phyloP scores from a whole-genome alignment of 2,329 filamentous ascomycete species.

The Ciborinia camelliae region DNA sequence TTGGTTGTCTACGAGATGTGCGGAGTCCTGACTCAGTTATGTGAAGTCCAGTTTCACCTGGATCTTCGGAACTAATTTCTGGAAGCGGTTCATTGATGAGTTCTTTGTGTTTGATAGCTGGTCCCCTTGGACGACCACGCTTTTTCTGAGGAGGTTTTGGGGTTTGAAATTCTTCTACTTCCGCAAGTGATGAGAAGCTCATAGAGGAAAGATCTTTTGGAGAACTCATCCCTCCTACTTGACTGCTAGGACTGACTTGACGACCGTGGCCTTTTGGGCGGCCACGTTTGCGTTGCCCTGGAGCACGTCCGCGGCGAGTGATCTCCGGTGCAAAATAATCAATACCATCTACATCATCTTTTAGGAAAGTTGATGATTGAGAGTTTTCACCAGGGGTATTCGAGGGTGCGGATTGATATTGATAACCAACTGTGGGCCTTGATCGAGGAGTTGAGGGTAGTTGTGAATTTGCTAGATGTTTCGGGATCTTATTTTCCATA shows the following conservation, averaged over 20 bases:
- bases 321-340: conserved; percentile 4
- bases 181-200: conserved; percentile 6
- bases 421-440: background rate
- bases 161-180: conserved; percentile 6
- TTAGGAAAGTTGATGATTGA: background rate
- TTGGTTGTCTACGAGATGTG: conserved; percentile 17
- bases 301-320: background rate
- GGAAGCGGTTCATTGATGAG: background rate
- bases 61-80: background rate
- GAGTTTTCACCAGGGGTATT: background rate
- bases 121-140: conserved; percentile 17
- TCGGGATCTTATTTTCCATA: background rate
- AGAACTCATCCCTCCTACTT: background rate
- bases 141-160: conserved; percentile 7
- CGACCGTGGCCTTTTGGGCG: background rate
- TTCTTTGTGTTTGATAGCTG: conserved; percentile 7
- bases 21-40: conserved; percentile 12
- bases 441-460: background rate
- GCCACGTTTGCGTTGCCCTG: background rate
- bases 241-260: background rate
- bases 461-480: background rate
- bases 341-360: background rate
- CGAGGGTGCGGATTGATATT: background rate
- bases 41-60: conserved; percentile 8
- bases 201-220: background rate